Evolutionary conservation across 2,329 filamentous ascomycete species (phyloP).

Genomic region (Sodiomyces alkalinus): DNA sequence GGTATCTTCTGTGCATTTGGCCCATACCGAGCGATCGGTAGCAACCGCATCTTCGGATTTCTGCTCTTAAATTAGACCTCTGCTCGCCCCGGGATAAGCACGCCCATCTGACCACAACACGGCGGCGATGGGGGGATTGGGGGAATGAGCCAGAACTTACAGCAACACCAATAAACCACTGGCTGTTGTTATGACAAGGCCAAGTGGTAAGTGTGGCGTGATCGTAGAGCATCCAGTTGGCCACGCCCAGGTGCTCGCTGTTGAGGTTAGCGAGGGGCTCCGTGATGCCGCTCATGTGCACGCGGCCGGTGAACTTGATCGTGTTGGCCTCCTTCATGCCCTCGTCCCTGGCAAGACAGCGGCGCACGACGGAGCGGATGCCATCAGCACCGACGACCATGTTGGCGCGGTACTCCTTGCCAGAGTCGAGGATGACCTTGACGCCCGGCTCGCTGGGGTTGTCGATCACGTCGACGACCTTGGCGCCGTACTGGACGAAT

Average conservation of each 20-base stretch:
- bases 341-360: constrained; percentile 3
- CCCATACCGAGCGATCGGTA: constrained; percentile 8
- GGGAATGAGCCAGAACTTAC: too few relatives aligned
- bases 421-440: constrained; percentile 4
- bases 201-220: constrained; percentile 9
- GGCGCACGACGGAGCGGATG: constrained; percentile 7
- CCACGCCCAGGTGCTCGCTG: constrained; percentile 6
- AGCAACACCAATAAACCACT: constrained; percentile 10
- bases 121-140: neutral
- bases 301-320: constrained; percentile 8
- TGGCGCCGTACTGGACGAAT: constrained; percentile 3
- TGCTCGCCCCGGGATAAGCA: neutral
- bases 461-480: constrained; percentile 7
- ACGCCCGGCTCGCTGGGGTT: constrained; percentile 2
- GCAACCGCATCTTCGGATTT: neutral
- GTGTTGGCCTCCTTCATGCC: constrained; percentile 5
- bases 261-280: constrained; percentile 5
- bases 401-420: constrained; percentile 3
- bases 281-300: constrained; percentile 9
- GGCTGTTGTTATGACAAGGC: constrained; percentile 8
- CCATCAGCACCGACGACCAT: constrained; percentile 9
- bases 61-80: constrained; percentile 1
- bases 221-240: constrained; percentile 10
- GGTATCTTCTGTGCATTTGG: constrained; percentile 4
- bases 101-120: too few relatives aligned